Percentiles rank a stretch among this genome's conserved stretches.
phyloP scores from a whole-genome alignment of 2,329 filamentous ascomycete genomes.

The Calonectria pseudoreteaudii region DNA sequence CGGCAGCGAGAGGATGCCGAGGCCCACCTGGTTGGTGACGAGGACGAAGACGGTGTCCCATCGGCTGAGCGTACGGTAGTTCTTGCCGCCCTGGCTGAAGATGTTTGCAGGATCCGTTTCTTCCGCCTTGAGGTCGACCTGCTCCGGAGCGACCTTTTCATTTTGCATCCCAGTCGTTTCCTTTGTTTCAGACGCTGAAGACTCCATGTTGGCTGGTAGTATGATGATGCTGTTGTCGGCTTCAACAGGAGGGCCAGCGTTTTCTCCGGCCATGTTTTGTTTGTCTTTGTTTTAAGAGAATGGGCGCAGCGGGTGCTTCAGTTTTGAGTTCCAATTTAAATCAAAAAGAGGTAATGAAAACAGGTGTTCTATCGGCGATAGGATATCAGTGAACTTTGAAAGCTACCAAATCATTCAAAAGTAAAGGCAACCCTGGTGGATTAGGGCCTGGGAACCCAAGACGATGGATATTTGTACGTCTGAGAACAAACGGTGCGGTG shows the following conservation, averaged over 20 bases:
- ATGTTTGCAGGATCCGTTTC: conserved; percentile 33
- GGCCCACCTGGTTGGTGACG: conserved; percentile 45
- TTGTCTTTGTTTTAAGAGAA: background rate
- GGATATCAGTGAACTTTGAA: background rate
- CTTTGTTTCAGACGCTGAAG: background rate
- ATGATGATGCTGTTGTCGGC: background rate
- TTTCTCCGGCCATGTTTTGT: background rate
- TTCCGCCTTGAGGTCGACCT: background rate
- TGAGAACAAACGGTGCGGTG: background rate
- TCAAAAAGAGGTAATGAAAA: no score
- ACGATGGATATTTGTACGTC: background rate
- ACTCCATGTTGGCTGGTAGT: background rate
- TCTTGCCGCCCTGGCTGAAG: conserved; percentile 44
- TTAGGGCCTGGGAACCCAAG: no score
- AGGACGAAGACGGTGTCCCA: conserved; percentile 45
- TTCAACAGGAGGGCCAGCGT: background rate
- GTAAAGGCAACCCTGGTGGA: background rate
- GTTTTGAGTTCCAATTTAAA: background rate
- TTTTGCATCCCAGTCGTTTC: background rate
- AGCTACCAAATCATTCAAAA: background rate
- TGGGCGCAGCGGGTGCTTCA: background rate
- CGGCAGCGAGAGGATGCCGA: conserved; percentile 71
- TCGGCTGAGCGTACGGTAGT: conserved; percentile 41
- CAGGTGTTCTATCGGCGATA: background rate
- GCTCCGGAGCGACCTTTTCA: background rate